Percentiles rank a stretch among this genome's conserved stretches.
These are phyloP conservation scores for Penicillium janthinellum DNA, from an alignment of 2,329 filamentous ascomycete species.

Conservation along the genomic window DNA sequence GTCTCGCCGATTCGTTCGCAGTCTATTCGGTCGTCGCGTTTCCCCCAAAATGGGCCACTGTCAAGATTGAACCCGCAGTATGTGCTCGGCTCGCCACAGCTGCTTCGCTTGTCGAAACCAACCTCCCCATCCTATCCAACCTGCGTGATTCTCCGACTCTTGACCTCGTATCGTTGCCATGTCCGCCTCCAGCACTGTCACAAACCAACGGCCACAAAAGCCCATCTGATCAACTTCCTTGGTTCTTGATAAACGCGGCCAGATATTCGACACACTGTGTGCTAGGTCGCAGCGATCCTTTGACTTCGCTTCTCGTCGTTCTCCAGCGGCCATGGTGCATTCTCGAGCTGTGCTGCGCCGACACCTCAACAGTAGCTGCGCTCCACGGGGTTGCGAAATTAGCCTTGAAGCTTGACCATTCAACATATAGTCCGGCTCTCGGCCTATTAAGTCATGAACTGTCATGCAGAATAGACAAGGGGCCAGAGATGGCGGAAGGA, in stretches of 20 bases:
- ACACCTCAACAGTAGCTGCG: constrained; percentile 9
- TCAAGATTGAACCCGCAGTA: not conserved
- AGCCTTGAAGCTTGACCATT: constrained; percentile 8
- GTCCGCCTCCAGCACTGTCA: not conserved
- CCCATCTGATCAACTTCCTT: constrained; percentile 11
- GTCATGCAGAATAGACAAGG: not conserved
- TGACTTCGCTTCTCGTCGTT: constrained; percentile 19
- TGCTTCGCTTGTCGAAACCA: not conserved
- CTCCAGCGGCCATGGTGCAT: constrained; percentile 26
- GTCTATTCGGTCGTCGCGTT: constrained; percentile 15
- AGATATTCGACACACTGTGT: constrained; percentile 19
- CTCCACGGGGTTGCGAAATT: constrained; percentile 8
- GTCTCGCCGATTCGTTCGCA: constrained; percentile 7
- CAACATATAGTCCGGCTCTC: constrained; percentile 13
- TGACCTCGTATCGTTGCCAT: not conserved
- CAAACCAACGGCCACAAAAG: not conserved
- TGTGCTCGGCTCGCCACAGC: not conserved
- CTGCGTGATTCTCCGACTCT: not conserved
- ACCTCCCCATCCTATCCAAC: constrained; percentile 1
- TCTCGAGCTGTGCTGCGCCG: constrained; percentile 22
- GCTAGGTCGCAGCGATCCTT: constrained; percentile 9
- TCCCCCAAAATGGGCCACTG: not conserved
- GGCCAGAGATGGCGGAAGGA: too few species aligned
- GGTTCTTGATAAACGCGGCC: constrained; percentile 22
- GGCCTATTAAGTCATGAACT: constrained; percentile 18